phyloP scores from a whole-genome alignment of 2,329 filamentous ascomycete species.

The Clonostachys rosea region DNA sequence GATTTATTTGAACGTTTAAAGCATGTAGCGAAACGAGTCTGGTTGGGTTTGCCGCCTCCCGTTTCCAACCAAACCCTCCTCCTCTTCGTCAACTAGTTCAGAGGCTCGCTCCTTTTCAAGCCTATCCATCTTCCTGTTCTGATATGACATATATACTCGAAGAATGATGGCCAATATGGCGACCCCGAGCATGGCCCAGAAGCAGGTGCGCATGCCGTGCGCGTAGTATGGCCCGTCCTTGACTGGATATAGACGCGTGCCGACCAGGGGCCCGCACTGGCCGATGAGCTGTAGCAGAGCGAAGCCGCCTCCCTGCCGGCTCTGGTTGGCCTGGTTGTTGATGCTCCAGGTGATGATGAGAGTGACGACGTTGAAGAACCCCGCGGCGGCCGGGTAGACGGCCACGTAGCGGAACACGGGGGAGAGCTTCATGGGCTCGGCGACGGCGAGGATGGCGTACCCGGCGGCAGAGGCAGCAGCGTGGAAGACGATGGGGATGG shows the following conservation, averaged over 20 bases:
- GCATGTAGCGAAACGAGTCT: conserved; percentile 39
- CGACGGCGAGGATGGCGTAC: conserved; percentile 56
- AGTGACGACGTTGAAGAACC: conserved; percentile 81
- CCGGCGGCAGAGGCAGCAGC: conserved; percentile 61
- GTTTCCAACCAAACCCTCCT: conserved; percentile 31
- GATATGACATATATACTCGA: conserved; percentile 44
- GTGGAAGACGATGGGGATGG: conserved; percentile 62
- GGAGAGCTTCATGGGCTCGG: conserved; percentile 36
- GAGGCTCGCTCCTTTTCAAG: conserved; percentile 16
- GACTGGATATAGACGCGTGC: conserved; percentile 60
- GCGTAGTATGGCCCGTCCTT: conserved; percentile 57
- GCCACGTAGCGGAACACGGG: conserved; percentile 61
- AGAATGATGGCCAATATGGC: conserved; percentile 49
- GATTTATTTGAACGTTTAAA: conserved; percentile 19
- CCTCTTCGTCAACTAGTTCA: conserved; percentile 17
- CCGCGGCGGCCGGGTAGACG: conserved; percentile 72
- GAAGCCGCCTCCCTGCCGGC: conserved; percentile 70
- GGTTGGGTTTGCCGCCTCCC: conserved; percentile 10
- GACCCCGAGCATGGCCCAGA: conserved; percentile 57
- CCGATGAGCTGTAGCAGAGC: conserved; percentile 78
- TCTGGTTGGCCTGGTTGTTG: conserved; percentile 73
- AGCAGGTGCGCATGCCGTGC: conserved; percentile 58
- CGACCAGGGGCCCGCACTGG: conserved; percentile 72
- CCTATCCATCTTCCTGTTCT: conserved; percentile 42
- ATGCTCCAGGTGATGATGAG: conserved; percentile 85